Evolutionary conservation across 2,329 filamentous ascomycete species (phyloP), one percentile per base, ranked within the genome.

Genomic region (Exophiala sp.): DNA sequence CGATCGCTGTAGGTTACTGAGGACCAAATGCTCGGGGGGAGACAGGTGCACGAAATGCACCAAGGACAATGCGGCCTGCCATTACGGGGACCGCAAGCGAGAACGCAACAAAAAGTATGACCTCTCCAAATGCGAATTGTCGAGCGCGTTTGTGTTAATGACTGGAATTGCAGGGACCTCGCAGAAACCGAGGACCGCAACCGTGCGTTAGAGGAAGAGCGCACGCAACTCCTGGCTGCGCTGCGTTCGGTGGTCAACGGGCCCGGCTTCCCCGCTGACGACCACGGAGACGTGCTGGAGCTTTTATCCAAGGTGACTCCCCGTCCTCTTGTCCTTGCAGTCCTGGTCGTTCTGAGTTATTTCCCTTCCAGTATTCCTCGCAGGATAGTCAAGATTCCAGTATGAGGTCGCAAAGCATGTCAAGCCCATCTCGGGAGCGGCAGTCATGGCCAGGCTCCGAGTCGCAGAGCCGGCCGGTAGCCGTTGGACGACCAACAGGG

Each of bases 81-180:
- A 32, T 5, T 59, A 58, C 24, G 52, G 57, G 9, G 57, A 59
- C 35, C 55, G 57, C 21, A 59, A 59, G 37, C 37, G 57, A 29
- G 57, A 59, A 24, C 55, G 55, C 10, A 58, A 58, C 43, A 56
- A 52, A 41, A 59, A 59, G 57, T 59, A 48, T 43, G 45, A 18
- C 10, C 18, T 19, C 19, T 19, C 14, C 4, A 16, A 3, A 4
- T 22, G 6, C 4, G 21, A 11, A 7, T 11, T 29, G 3, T 38
- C 9, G n/a, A 34, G 18, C 22, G 43, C n/a, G 10, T 6, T 22
- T 27, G 16, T 11, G 22, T 14, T 18, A 18, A 16, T 32, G 19
- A 14, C 53, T 13, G 9, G 8, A 14, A 24, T 14, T 2, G 9
- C 42, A 58, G 50, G 22, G 56, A 58, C 42, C 45, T 58, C 9